These are phyloP conservation scores for Brassica nigra DNA, from an alignment of 345 rosid species.

Conservation along the genomic window DNA sequence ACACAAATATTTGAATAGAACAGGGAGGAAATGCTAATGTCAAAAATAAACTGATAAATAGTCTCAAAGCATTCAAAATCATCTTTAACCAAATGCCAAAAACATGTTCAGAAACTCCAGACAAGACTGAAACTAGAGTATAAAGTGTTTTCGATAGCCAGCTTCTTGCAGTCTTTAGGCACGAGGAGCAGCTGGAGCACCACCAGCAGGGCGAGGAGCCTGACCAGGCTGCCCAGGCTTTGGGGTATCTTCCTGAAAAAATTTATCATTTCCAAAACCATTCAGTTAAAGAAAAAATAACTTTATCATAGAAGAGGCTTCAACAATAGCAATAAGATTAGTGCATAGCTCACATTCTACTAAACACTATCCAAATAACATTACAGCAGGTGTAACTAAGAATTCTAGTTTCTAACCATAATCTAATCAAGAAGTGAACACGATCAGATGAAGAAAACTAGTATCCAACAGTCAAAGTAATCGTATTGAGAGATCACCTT, in stretches of 20 bases:
- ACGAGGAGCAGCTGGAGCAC: conserved; percentile 56
- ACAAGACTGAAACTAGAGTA: conserved; percentile 16
- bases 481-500: conserved; percentile 45
- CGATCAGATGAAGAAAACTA: too few species aligned
- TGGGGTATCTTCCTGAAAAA: conserved; percentile 54
- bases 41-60: neutral
- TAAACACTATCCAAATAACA: neutral
- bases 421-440: neutral
- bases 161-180: conserved; percentile 38
- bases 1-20: too few species aligned
- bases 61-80: conserved; percentile 27
- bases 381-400: neutral
- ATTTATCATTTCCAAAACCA: neutral
- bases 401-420: neutral
- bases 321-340: neutral
- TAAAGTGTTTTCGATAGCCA: neutral
- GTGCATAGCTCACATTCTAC: neutral
- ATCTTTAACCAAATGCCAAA: conserved; percentile 17
- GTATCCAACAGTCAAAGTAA: too few species aligned
- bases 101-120: conserved; percentile 26
- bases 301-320: neutral
- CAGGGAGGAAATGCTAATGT: neutral
- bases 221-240: conserved; percentile 68
- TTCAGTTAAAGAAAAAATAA: neutral
- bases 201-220: conserved; percentile 61